phyloP scores from a whole-genome alignment of 345 rosid species.

The Euphorbia tirucalli region DNA sequence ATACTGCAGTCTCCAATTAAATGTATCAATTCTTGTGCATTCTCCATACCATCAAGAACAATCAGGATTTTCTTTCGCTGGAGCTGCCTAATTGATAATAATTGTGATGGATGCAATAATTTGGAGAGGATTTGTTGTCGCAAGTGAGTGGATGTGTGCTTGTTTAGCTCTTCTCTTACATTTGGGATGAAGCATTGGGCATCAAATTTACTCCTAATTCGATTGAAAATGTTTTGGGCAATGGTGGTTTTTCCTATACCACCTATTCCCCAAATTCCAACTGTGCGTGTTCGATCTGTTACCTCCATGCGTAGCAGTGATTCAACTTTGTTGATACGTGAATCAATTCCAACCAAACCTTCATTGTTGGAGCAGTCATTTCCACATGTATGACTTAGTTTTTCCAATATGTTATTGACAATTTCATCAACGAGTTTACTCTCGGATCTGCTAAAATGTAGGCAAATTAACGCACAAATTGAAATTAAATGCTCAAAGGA shows the following conservation, averaged over 20 bases:
- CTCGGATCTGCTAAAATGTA: constrained; percentile 19
- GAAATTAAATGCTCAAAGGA: too few relatives aligned
- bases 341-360: constrained; percentile 10
- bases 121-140: neutral
- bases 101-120: neutral
- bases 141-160: neutral
- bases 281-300: neutral
- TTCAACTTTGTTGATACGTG: neutral
- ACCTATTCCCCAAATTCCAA: constrained; percentile 26
- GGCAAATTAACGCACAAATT: too few relatives aligned
- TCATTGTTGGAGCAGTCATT: neutral
- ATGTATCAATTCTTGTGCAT: neutral
- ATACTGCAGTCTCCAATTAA: neutral
- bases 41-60: neutral
- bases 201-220: neutral
- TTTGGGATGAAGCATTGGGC: constrained; percentile 13
- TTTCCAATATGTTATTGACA: constrained; percentile 6
- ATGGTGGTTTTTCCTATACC: constrained; percentile 1
- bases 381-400: neutral
- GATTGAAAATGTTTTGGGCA: neutral
- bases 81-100: neutral
- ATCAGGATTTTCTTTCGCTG: neutral
- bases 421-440: constrained; percentile 12
- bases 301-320: neutral
- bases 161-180: constrained; percentile 12